Conservation (phyloP, 768 basidiomycete genomes). For the Trichaptum fuscoviolaceum region DNA sequence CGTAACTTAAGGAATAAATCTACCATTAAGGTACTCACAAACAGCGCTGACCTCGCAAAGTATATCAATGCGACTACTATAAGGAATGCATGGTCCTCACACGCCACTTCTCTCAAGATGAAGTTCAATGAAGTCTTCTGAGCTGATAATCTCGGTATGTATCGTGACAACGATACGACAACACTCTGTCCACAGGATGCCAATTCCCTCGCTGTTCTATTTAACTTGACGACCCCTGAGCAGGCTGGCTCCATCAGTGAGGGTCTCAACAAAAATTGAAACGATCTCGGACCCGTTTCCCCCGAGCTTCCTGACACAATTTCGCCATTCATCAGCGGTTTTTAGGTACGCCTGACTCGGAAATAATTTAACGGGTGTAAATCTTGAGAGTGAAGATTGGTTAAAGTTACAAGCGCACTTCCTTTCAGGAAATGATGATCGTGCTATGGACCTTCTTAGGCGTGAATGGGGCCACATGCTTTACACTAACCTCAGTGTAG, state of each 20-base stretch:
- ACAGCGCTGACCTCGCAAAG: conserved; percentile 39
- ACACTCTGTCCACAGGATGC: conserved; percentile 52
- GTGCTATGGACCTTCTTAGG: conserved; percentile 47
- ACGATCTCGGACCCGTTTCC: conserved; percentile 43
- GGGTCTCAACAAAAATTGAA: conserved; percentile 48
- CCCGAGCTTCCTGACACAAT: conserved; percentile 57
- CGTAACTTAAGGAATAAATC: neutral
- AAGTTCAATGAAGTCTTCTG: conserved; percentile 50
- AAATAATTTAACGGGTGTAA: neutral
- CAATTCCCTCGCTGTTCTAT: conserved; percentile 51
- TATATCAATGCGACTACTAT: conserved; percentile 31
- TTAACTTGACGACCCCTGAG: conserved; percentile 38
- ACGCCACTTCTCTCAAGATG: conserved; percentile 44
- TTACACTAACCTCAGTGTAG: conserved; percentile 47
- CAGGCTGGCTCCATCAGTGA: conserved; percentile 40
- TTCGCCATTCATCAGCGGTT: conserved; percentile 52
- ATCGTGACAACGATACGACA: conserved; percentile 49
- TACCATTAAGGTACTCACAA: conserved; percentile 38
- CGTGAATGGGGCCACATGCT: conserved; percentile 60
- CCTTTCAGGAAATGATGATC: conserved; percentile 42
- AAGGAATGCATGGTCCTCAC: conserved; percentile 33
- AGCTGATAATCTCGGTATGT: conserved; percentile 43
- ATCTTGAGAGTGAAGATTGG: neutral
- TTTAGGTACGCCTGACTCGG: conserved; percentile 38
- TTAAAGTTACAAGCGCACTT: conserved; percentile 54